Base-by-base conservation (phyloP, 345 rosid genomes). In the Gossypium herbaceum region DNA sequence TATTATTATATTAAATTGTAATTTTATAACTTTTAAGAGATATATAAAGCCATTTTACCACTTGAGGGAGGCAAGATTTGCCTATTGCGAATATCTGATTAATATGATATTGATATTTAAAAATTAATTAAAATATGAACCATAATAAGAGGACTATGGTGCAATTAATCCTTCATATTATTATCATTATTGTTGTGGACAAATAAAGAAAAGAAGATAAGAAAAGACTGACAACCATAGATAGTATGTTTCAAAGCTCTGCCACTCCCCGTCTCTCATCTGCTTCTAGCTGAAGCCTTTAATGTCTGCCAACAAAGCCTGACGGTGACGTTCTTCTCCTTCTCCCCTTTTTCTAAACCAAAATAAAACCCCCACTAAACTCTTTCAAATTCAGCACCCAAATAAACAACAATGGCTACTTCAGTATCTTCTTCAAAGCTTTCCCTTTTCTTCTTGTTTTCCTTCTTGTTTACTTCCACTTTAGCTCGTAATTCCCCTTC, bases 401-500 rank as follows among this genome's bases (percentile, higher is more conserved):
- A 6, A 68, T 13, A 2, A 70, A 13, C 7, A 17, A 24, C 15
- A 70, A 27, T 22, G 66, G 75, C 75, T 41, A 20, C 64, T 29
- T 34, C 50, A 3, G n/a, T 56, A 17, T 43, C 64, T 29, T 34
- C 50, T 13, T 29, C 67, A 27, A 54, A 27, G 17, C 73, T 25
- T 52, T 55, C 78, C 25, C n/a, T 74, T 54, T 22, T 83, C 59
- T 12, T 81, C 12, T 7, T 81, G 34, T 15, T 82, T 45, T 8
- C 59, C 24, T 50, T 75, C 22, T 8, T 80, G 54, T 41, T 76
- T 77, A 3, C 77, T 5, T 60, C 77, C 9, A 4, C 71, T 34
- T 45, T 81, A 27, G 82, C 91, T 58, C 93, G 96, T 29, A 34
- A 34, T 34, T 17, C 73, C 58, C 78, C 16, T 27, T 81, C 41